Base-by-base conservation (phyloP, 768 basidiomycete genomes). In the Tubosaeta sp. region DNA sequence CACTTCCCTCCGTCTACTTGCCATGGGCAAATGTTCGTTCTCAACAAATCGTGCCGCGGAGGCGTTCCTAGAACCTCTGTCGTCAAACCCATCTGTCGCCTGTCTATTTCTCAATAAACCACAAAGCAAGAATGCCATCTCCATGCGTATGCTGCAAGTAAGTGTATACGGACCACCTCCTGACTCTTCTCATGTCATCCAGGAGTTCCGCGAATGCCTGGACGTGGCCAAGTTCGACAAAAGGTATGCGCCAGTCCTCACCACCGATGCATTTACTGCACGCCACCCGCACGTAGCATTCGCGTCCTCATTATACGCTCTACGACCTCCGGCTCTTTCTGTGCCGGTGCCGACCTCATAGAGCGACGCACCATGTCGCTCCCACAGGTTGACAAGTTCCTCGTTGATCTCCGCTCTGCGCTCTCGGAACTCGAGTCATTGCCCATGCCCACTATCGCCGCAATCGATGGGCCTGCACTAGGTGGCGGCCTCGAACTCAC, bases 401-500 rank as follows among this genome's bases (percentile, higher is more conserved):
- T 97, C 43, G 70, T 76, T 45, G 83, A 87, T 59, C 75, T 97
- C 22, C 81, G 94, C 27, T 73, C 75, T 35, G 79, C 89, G 9
- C 69, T 97, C 37, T 76, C 79, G 27, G 81, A 80, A 61, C 79
- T 97, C n/a, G 92, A 94, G 70, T 74, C 76, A 37, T 73, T 95
- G 32, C 86, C 88, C 6, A 81, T 95, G 74, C 94, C 94, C 4
- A 95, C 91, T 14, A 88, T 97, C 51, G 88, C 88, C 33, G 91
- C 93, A 5, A 88, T 97, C 38, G 94, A 97, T 65, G 94, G 94
- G 0, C 91, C 90, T 17, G 94, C 94, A 9, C 76, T 97, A 0
- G 94, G 94, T 10, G 94, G 94, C n/a, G 94, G 94, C 2, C 76
- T 94, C 27, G 94, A 97, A 68, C 69, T 97, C 52, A 79, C 86